Evolutionary conservation across 108 stramenopile species (phyloP).

Genomic region (Hondaea fermentalgiana): DNA sequence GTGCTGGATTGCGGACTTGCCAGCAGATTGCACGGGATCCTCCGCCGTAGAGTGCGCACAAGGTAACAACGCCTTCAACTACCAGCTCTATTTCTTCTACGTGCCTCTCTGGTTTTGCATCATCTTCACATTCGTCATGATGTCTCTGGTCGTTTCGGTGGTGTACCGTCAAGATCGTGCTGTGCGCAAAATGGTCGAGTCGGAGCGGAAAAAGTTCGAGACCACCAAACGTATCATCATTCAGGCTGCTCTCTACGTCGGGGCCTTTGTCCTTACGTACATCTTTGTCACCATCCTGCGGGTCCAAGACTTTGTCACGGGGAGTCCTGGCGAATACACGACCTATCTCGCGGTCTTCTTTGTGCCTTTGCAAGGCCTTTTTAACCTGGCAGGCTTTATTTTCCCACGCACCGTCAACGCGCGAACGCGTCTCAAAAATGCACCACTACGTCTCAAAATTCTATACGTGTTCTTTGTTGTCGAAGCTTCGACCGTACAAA

Average conservation of each 20-base stretch:
- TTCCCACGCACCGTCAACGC: neutral
- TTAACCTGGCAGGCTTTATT: neutral
- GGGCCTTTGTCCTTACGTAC: neutral
- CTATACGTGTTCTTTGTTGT: neutral
- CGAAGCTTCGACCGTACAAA: neutral
- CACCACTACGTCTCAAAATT: neutral
- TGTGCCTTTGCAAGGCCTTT: neutral
- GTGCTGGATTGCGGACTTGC: constrained; percentile 55
- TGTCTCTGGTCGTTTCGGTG: constrained; percentile 4
- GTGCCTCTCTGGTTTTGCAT: constrained; percentile 43
- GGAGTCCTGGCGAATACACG: neutral
- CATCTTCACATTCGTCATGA: neutral
- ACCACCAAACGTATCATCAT: neutral
- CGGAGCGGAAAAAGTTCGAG: neutral
- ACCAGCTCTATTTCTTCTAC: constrained; percentile 40
- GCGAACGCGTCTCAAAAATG: neutral
- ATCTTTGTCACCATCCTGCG: neutral
- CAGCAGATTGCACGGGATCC: constrained; percentile 15
- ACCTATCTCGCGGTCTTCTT: neutral
- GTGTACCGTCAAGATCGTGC: constrained; percentile 20
- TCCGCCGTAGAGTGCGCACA: neutral
- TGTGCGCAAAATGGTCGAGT: constrained; percentile 6
- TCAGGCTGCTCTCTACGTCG: neutral
- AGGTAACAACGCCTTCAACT: constrained; percentile 14
- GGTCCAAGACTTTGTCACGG: neutral